Evolutionary conservation across 768 basidiomycete genomes (phyloP), one percentile per base, ranked within the genome.

Genomic region (Goffeauzyma gilvescens): DNA sequence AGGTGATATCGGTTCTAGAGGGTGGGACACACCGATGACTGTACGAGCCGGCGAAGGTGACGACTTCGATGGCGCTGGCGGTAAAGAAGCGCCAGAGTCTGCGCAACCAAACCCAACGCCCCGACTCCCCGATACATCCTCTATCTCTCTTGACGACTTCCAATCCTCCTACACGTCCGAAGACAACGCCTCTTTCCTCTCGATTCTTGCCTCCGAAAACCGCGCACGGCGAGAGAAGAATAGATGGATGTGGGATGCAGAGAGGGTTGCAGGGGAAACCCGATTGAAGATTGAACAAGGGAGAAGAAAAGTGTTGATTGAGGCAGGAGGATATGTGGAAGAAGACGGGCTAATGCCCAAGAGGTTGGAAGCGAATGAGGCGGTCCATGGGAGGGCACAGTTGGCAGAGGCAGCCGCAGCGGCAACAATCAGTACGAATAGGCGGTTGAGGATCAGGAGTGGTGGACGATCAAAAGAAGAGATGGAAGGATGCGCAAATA

Each of bases 131-230:
- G 15, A 9, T 2, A 48, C 84, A 65, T 71, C 75, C 43, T 35
- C 42, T 60, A 12, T 76, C 72, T 42, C 71, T 95, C 14, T 86
- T 13, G 24, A 95, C 60, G 67, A 67, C 13, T 98, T 95, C 61
- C 93, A 96, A 60, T 75, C 83, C 0, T 73, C 72, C 32, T 93
- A 84, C 60, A 96, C 93, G 1, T 93, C 87, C 0, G 87, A 95
- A 58, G 93, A 98, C 64, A 98, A 98, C 62, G 76, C 89, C 5
- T 93, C 87, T 46, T 96, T 98, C 60, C 84, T 86, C 7, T 71
- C 83, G 49, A 89, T 96, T 46, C 66, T 98, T 42, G 76, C 86
- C 45, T 76, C 79, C 42, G 90, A 95, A 69, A 96, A 98, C 58
- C 67, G 70, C 61, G 71, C 72, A 52, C 71, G 86, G 46, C 76